These are phyloP conservation scores for Gracilaria domingensis DNA, from an alignment of 23 red algal species.

Conservation along the genomic window DNA sequence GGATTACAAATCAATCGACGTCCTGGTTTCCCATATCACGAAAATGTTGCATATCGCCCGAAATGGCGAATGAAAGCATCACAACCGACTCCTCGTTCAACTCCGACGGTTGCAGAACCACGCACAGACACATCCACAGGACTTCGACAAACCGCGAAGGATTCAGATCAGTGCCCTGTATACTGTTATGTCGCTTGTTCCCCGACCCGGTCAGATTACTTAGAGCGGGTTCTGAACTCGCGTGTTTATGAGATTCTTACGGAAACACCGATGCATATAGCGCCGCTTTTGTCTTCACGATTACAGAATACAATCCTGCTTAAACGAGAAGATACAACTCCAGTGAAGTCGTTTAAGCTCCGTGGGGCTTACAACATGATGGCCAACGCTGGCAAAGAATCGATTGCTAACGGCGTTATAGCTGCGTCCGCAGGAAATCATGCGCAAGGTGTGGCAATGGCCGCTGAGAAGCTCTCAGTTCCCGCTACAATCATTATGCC, in stretches of 20 bases:
- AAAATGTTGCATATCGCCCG: background rate
- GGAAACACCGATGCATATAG: slow-evolving; percentile 82
- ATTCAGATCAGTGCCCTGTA: slow-evolving; percentile 52
- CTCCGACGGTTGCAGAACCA: background rate
- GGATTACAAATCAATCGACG: background rate
- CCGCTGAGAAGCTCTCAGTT: slow-evolving; percentile 80
- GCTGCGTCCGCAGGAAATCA: slow-evolving; percentile 98
- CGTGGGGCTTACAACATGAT: slow-evolving; percentile 99
- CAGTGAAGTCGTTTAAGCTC: slow-evolving; percentile 93
- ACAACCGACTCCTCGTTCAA: slow-evolving; percentile 15
- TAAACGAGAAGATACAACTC: slow-evolving; percentile 95
- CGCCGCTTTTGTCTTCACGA: slow-evolving; percentile 75
- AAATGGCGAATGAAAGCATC: slow-evolving; percentile 10
- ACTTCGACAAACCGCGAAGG: background rate
- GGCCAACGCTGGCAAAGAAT: slow-evolving; percentile 40
- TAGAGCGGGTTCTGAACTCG: slow-evolving; percentile 87
- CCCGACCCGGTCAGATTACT: slow-evolving; percentile 82
- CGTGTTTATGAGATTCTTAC: slow-evolving; percentile 90
- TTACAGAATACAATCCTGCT: slow-evolving; percentile 71
- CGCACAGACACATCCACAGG: background rate
- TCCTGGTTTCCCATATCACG: background rate
- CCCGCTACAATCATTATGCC: slow-evolving; percentile 96
- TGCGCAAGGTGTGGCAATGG: slow-evolving; percentile 94
- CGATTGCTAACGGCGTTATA: slow-evolving; percentile 75
- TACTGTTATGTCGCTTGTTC: slow-evolving; percentile 87